Conservation (phyloP, 306 rosid species). For the Datisca glomerata region DNA sequence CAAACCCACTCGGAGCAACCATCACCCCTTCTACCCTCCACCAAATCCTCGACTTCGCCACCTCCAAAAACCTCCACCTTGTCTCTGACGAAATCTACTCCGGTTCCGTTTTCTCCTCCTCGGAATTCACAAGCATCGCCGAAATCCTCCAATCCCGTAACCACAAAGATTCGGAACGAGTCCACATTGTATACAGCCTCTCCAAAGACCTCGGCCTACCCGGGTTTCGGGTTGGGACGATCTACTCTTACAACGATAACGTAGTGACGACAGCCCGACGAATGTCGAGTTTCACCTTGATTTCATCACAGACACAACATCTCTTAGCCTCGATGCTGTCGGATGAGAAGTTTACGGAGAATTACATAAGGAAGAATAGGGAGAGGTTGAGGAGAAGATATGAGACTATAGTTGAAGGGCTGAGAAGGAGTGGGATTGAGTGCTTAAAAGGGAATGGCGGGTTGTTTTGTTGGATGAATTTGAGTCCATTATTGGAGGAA, state of each 20-base stretch:
- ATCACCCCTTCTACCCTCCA: conserved; percentile 45
- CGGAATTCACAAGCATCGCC: conserved; percentile 57
- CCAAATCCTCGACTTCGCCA: conserved; percentile 49
- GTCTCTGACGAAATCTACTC: conserved; percentile 95
- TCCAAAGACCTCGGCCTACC: conserved; percentile 94
- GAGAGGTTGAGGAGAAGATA: conserved; percentile 59
- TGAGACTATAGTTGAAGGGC: conserved; percentile 55
- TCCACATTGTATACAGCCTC: conserved; percentile 89
- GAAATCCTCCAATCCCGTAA: conserved; percentile 37
- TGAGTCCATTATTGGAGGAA: conserved; percentile 47
- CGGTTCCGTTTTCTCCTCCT: conserved; percentile 60
- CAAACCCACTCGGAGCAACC: conserved; percentile 77
- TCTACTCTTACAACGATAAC: conserved; percentile 70
- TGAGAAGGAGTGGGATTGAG: conserved; percentile 52
- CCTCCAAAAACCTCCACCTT: conserved; percentile 69
- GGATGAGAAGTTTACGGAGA: conserved; percentile 36
- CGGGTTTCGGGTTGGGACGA: conserved; percentile 75
- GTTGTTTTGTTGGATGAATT: conserved; percentile 89
- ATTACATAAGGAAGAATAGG: conserved; percentile 50
- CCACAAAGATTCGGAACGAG: conserved; percentile 44
- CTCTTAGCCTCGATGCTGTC: conserved; percentile 69
- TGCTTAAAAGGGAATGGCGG: conserved; percentile 90
- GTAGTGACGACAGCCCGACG: conserved; percentile 80
- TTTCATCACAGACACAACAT: conserved; percentile 82
- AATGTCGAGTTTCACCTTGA: conserved; percentile 86